phyloP scores from a whole-genome alignment of 331 rosid genomes.

The Stylosanthes scabra region DNA sequence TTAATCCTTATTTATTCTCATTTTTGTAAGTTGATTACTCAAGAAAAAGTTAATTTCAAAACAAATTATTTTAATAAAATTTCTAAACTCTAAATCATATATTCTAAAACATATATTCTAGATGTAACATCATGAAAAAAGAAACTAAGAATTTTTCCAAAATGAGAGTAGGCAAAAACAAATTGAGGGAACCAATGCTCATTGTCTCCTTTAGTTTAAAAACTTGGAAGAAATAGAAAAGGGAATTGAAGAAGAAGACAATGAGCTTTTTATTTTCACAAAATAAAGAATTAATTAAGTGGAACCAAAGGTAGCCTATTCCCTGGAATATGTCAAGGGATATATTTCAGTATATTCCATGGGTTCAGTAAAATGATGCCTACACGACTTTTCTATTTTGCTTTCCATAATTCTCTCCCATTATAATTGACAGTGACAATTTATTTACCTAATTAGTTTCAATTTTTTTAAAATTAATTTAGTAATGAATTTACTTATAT shows the following conservation, averaged over 20 bases:
- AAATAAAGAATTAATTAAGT: neutral
- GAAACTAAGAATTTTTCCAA: neutral
- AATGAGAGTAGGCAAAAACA: neutral
- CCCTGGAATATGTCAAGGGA: constrained; percentile 29
- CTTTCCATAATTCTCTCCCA: neutral
- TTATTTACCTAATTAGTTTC: neutral
- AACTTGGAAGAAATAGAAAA: neutral
- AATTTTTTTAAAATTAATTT: neutral
- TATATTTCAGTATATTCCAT: constrained; percentile 30
- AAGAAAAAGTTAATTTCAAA: too few relatives aligned
- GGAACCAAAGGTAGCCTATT: neutral
- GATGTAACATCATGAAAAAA: neutral
- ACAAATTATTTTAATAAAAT: too few relatives aligned
- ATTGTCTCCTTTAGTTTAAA: neutral
- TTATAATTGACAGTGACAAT: neutral
- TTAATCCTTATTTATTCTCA: too few relatives aligned
- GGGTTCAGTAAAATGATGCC: neutral
- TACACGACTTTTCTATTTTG: constrained; percentile 13
- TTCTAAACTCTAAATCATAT: too few relatives aligned
- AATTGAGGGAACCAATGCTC: constrained; percentile 15
- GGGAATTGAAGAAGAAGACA: neutral
- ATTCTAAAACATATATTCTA: too few relatives aligned
- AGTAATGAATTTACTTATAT: neutral
- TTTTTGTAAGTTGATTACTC: too few relatives aligned
- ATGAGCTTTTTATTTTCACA: neutral